Percentiles rank a stretch among this genome's conserved stretches.
Conservation (phyloP, 768 basidiomycete species). For the Psilocybe tampanensis region DNA sequence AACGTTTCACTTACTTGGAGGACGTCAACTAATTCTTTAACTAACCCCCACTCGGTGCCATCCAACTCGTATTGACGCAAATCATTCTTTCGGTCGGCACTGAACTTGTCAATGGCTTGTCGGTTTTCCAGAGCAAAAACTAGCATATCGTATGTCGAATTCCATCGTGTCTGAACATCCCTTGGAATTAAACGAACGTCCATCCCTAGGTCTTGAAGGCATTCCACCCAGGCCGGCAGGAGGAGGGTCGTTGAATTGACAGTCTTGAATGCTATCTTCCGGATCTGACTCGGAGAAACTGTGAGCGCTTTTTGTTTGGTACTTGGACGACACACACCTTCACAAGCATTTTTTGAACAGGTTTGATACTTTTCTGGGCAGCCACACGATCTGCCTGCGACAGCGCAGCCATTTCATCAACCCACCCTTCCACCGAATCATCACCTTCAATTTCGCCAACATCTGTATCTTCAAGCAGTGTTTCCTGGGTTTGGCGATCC, state of each 20-base stretch:
- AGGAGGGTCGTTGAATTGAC: conserved; percentile 14
- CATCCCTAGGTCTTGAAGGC: conserved; percentile 7
- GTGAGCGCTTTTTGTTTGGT: no score
- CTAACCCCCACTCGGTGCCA: conserved; percentile 30
- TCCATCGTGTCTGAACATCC: conserved; percentile 39
- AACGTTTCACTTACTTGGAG: conserved; percentile 26
- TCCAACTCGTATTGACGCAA: conserved; percentile 22
- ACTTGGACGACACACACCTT: no score
- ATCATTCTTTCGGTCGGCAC: conserved; percentile 13
- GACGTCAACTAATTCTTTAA: conserved; percentile 23
- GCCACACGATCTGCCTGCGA: conserved; percentile 11
- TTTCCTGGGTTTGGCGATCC: conserved; percentile 4
- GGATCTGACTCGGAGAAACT: no score
- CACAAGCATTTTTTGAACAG: conserved; percentile 27
- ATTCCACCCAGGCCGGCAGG: conserved; percentile 14
- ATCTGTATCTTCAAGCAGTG: neutral
- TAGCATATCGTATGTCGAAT: conserved; percentile 39
- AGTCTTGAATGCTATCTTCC: conserved; percentile 14
- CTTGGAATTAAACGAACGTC: conserved; percentile 26
- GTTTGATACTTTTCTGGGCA: conserved; percentile 11
- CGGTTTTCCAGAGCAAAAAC: conserved; percentile 28
- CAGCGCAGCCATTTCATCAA: conserved; percentile 24
- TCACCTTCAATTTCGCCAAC: conserved; percentile 18
- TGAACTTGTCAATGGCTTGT: conserved; percentile 22
- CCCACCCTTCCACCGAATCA: conserved; percentile 22